A percentile compares a stretch with the other conserved stretches of the same genome.
These are phyloP conservation scores for Drechslerella coelobrocha DNA, from an alignment of 2,329 filamentous ascomycete species.

Conservation along the genomic window DNA sequence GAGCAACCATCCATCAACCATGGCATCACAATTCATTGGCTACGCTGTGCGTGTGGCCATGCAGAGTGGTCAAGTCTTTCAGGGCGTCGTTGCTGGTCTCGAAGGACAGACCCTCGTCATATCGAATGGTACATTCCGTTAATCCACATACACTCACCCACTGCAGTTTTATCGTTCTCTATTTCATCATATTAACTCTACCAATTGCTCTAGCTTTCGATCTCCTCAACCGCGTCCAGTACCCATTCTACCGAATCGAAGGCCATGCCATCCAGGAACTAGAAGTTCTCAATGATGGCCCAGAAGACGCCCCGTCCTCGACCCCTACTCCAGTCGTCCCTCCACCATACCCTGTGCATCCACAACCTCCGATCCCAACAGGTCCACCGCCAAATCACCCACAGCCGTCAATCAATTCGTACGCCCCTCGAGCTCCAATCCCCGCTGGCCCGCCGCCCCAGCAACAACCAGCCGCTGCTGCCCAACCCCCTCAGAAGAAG, in stretches of 20 bases:
- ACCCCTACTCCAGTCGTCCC: conserved; percentile 19
- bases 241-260: conserved; percentile 66
- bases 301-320: conserved; percentile 39
- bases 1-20: conserved; percentile 55
- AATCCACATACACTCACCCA: conserved; percentile 10
- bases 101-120: conserved; percentile 73
- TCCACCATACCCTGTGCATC: conserved; percentile 15
- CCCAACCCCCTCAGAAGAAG: conserved; percentile 24
- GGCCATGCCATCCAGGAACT: conserved; percentile 68
- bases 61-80: conserved; percentile 70
- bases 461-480: conserved; percentile 27
- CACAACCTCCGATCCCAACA: conserved; percentile 46
- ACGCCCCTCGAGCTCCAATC: conserved; percentile 23
- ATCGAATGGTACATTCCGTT: conserved; percentile 67
- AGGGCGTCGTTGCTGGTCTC: conserved; percentile 74
- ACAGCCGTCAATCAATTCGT: conserved; percentile 7
- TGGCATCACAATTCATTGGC: conserved; percentile 76
- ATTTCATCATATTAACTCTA: conserved; percentile 57
- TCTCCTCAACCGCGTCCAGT: conserved; percentile 63
- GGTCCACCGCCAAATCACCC: neutral
- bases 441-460: conserved; percentile 14
- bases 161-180: neutral
- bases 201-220: conserved; percentile 62
- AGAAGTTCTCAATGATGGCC: conserved; percentile 60
- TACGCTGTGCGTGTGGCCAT: conserved; percentile 77